phyloP scores from a whole-genome alignment of 768 basidiomycete species.

The Pleurotus cornucopiae region DNA sequence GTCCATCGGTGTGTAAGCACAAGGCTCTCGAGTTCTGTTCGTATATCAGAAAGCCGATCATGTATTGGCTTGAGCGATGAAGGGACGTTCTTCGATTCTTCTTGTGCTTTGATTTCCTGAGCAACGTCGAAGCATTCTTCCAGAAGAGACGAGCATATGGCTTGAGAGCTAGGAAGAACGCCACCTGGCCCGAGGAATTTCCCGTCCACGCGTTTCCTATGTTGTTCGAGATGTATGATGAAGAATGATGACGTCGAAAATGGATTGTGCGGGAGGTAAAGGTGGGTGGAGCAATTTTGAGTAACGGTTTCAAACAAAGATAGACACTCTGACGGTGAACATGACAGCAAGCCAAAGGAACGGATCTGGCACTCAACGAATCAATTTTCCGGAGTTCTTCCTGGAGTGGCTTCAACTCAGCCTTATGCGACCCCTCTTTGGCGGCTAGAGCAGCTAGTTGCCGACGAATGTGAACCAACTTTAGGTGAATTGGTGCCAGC shows the following conservation, averaged over 20 bases:
- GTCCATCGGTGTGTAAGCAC: constrained; percentile 97
- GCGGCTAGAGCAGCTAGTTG: constrained; percentile 86
- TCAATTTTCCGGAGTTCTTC: constrained; percentile 96
- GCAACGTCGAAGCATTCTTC: constrained; percentile 96
- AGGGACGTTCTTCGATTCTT: constrained; percentile 85
- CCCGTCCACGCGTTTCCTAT: constrained; percentile 88
- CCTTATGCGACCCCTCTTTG: constrained; percentile 79
- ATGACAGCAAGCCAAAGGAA: constrained; percentile 28
- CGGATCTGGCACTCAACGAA: constrained; percentile 67
- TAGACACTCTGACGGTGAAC: constrained; percentile 17
- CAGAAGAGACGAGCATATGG: constrained; percentile 83
- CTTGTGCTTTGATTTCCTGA: constrained; percentile 92
- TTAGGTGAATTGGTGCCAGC: constrained; percentile 86
- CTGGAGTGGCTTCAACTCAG: constrained; percentile 83
- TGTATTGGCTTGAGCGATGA: constrained; percentile 87
- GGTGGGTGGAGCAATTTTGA: constrained; percentile 9
- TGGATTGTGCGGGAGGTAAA: no score
- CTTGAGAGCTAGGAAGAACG: constrained; percentile 87
- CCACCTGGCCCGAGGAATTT: constrained; percentile 93
- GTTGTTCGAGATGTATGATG: constrained; percentile 5
- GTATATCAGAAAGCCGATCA: constrained; percentile 83
- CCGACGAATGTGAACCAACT: constrained; percentile 81
- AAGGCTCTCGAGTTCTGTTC: constrained; percentile 84
- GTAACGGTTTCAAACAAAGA: constrained; percentile 12
- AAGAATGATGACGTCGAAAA: no score